These are phyloP conservation scores for Linnemannia exigua DNA, from an alignment of 192 early-diverging fungal genomes.

Conservation along the genomic window DNA sequence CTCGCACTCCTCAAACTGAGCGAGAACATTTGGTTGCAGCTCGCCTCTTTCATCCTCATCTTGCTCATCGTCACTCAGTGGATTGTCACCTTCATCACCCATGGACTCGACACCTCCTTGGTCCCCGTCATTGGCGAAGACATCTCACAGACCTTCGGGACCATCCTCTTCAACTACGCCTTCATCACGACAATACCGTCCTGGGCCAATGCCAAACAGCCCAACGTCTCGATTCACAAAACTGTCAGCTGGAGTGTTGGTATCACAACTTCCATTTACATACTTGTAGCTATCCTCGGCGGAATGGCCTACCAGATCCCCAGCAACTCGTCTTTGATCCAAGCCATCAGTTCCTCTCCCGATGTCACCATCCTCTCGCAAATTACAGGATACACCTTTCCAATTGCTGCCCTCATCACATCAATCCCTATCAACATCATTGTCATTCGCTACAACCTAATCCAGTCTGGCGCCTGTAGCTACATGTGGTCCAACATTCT, in stretches of 20 bases:
- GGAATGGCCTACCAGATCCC: constrained; percentile 62
- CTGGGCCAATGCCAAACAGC: constrained; percentile 74
- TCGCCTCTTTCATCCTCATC: constrained; percentile 70
- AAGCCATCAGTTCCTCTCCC: constrained; percentile 34
- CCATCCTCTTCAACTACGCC: constrained; percentile 79
- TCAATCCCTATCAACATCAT: constrained; percentile 81
- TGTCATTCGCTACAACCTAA: constrained; percentile 73
- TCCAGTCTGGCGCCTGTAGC: constrained; percentile 67
- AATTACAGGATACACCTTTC: constrained; percentile 66
- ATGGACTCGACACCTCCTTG: constrained; percentile 58
- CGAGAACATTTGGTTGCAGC: constrained; percentile 78
- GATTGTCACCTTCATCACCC: constrained; percentile 64
- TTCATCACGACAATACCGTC: constrained; percentile 77
- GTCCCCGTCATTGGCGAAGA: constrained; percentile 68
- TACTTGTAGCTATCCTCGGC: constrained; percentile 62
- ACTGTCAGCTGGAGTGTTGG: constrained; percentile 66
- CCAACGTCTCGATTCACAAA: constrained; percentile 69
- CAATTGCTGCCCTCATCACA: constrained; percentile 67
- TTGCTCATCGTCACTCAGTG: constrained; percentile 67
- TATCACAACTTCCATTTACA: constrained; percentile 67
- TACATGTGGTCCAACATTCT: constrained; percentile 50
- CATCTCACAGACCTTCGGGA: constrained; percentile 66
- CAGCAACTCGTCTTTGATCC: constrained; percentile 50
- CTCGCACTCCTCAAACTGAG: constrained; percentile 72
- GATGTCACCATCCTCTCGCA: constrained; percentile 43